Conservation (phyloP, 345 rosid species). For the Moringa oleifera region DNA sequence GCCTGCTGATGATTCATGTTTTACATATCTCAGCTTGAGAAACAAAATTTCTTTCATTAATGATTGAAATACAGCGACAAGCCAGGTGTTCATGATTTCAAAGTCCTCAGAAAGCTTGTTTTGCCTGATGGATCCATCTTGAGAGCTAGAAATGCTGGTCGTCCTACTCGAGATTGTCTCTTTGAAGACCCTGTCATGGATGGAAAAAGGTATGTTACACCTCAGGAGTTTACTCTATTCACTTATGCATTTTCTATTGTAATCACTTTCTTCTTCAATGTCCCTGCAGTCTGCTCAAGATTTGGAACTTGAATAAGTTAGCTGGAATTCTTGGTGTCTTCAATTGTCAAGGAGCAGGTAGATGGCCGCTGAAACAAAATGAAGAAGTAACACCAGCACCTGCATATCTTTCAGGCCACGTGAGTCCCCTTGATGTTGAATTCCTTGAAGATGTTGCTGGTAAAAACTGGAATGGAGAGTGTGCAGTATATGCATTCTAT, state of each 20-base stretch:
- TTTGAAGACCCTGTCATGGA: conserved; percentile 60
- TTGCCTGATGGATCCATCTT: conserved; percentile 56
- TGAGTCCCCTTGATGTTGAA: conserved; percentile 41
- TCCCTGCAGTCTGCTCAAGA: conserved; percentile 46
- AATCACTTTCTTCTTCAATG: not conserved
- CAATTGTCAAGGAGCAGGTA: conserved; percentile 71
- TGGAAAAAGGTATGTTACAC: conserved; percentile 42
- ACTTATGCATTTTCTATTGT: too few species aligned
- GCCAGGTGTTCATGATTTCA: conserved; percentile 44
- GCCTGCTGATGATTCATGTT: not conserved
- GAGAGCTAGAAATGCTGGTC: conserved; percentile 59
- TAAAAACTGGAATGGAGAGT: conserved; percentile 49
- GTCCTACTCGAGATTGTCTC: conserved; percentile 65
- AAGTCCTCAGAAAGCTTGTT: conserved; percentile 56
- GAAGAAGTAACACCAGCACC: conserved; percentile 15
- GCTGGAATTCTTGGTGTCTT: conserved; percentile 54
- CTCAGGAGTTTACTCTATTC: not conserved
- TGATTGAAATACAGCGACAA: conserved; percentile 29
- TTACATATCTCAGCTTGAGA: not conserved
- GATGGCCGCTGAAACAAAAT: conserved; percentile 43
- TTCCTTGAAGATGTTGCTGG: conserved; percentile 42
- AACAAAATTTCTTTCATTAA: not conserved
- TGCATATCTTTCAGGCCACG: conserved; percentile 27
- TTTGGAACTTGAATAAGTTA: conserved; percentile 67
- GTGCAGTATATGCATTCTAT: conserved; percentile 41